Percentiles rank a stretch among this genome's conserved stretches.
These are phyloP conservation scores for Rhinocladiella similis DNA, from an alignment of 2,329 filamentous ascomycete species.

Conservation along the genomic window DNA sequence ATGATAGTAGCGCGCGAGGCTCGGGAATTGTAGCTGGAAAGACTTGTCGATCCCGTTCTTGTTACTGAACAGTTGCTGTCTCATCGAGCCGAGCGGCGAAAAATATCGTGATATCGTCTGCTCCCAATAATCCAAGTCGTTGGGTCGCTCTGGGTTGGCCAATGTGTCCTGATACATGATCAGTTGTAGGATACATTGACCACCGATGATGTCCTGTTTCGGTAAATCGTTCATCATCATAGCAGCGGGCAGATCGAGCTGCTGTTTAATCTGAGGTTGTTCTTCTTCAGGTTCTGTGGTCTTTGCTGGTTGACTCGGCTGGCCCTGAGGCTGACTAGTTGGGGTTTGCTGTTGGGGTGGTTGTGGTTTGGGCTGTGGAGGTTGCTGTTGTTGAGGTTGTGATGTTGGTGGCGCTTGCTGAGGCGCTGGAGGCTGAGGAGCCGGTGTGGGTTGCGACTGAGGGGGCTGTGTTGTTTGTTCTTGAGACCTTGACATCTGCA, in stretches of 20 bases:
- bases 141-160: conserved; percentile 48
- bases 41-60: conserved; percentile 64
- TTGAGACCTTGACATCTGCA: conserved; percentile 43
- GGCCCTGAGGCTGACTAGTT: conserved; percentile 30
- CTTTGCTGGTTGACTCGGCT: conserved; percentile 33
- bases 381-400: conserved; percentile 38
- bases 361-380: conserved; percentile 36
- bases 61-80: conserved; percentile 65
- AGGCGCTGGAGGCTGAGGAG: conserved; percentile 41
- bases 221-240: conserved; percentile 41
- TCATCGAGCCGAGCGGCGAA: conserved; percentile 71
- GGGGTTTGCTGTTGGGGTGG: conserved; percentile 38
- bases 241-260: conserved; percentile 39
- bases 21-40: conserved; percentile 81
- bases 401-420: conserved; percentile 36
- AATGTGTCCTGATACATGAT: conserved; percentile 59
- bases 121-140: conserved; percentile 76
- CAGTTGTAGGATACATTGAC: conserved; percentile 52
- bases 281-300: conserved; percentile 38
- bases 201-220: conserved; percentile 37
- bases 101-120: conserved; percentile 80
- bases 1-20: conserved; percentile 83
- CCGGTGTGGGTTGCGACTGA: conserved; percentile 44
- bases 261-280: conserved; percentile 35
- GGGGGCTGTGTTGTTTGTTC: conserved; percentile 45